These are phyloP conservation scores for Podospora didyma DNA, from an alignment of 495 filamentous ascomycete species.

Conservation along the genomic window DNA sequence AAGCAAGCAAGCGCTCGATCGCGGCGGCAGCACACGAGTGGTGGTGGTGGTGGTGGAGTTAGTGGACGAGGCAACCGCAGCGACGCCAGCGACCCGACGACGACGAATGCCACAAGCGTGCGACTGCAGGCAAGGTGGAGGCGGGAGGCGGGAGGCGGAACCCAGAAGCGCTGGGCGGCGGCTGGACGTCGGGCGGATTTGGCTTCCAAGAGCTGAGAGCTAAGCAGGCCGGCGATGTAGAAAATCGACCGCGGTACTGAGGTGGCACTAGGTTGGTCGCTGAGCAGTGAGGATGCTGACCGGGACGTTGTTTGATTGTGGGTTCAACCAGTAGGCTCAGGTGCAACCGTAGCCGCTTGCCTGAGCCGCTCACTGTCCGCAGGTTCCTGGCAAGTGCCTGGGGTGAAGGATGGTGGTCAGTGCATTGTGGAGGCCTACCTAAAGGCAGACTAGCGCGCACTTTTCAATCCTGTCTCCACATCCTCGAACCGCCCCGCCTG, in stretches of 20 bases:
- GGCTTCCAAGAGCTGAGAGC: neutral
- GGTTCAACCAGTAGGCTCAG: too few species aligned
- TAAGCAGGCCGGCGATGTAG: neutral
- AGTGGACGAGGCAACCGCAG: too few species aligned
- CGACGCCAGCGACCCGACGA: too few species aligned
- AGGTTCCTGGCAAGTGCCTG: neutral
- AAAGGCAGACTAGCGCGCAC: slow-evolving; percentile 13
- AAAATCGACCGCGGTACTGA: neutral
- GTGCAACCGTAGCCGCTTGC: slow-evolving; percentile 17
- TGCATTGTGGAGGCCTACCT: slow-evolving; percentile 1
- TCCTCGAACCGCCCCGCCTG: too few species aligned
- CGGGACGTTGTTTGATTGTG: slow-evolving; percentile 15
- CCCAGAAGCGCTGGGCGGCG: neutral
- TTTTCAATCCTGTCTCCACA: too few species aligned
- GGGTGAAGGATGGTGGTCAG: too few species aligned
- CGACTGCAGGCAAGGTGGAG: neutral
- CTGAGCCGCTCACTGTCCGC: slow-evolving; percentile 6
- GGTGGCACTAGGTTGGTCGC: neutral
- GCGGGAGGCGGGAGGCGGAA: neutral
- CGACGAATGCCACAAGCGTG: neutral
- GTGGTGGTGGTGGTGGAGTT: too few species aligned
- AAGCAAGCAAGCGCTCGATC: too few species aligned
- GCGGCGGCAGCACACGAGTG: too few species aligned
- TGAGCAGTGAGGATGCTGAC: too few species aligned
- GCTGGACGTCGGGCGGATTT: neutral